Evolutionary conservation across 2,329 filamentous ascomycete genomes (phyloP).

Genomic region (Aspergillus niger): DNA sequence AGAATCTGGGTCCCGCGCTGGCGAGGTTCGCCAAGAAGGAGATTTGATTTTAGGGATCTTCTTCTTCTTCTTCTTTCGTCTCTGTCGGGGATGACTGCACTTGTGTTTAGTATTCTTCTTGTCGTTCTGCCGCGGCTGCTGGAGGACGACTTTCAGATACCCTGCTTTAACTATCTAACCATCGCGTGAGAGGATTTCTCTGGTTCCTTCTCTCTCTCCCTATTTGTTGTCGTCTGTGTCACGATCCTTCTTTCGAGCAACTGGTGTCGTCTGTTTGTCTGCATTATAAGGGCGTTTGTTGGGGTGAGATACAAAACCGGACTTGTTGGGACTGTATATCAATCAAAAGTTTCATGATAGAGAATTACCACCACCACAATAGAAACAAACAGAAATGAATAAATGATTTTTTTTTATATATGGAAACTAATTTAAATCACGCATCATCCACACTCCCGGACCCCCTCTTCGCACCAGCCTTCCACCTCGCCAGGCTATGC

Average conservation of each 20-base stretch:
- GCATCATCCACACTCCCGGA: constrained; percentile 33
- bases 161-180: constrained; percentile 7
- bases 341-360: not conserved
- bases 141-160: constrained; percentile 18
- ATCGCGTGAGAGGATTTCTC: constrained; percentile 1
- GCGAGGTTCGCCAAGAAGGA: constrained; percentile 78
- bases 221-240: not conserved
- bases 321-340: not conserved
- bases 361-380: not conserved
- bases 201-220: too few species aligned
- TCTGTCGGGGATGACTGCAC: not conserved
- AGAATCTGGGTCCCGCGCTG: constrained; percentile 82
- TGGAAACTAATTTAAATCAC: not conserved
- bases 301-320: not conserved
- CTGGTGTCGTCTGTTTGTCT: not conserved
- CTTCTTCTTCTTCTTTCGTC: not conserved
- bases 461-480: constrained; percentile 40
- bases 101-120: not conserved
- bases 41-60: constrained; percentile 18
- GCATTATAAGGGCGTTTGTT: constrained; percentile 4
- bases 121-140: not conserved
- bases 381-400: not conserved
- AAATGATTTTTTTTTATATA: too few species aligned
- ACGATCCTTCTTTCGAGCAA: not conserved
- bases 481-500: constrained; percentile 47